Conservation (phyloP, 2,329 filamentous ascomycete genomes). For the Sclerotinia minor region DNA sequence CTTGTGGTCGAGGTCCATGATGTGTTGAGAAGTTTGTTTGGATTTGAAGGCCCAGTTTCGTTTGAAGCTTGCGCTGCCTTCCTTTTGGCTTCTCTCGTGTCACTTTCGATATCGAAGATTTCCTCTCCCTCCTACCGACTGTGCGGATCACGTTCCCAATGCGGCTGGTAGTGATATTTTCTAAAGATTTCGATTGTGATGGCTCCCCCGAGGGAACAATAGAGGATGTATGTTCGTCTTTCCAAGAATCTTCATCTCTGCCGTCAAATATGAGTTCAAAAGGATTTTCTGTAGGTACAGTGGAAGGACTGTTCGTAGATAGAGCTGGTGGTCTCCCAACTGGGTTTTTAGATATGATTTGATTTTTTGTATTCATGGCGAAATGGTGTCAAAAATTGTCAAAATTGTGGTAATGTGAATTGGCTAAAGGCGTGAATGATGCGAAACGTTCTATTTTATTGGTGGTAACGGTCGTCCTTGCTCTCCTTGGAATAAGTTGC, state of each 20-base stretch:
- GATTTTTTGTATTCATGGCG: slow-evolving; percentile 24
- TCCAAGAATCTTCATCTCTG: slow-evolving; percentile 40
- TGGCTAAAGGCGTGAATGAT: not conserved
- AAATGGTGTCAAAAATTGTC: slow-evolving; percentile 24
- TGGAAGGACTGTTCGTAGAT: slow-evolving; percentile 26
- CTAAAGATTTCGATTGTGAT: slow-evolving; percentile 29
- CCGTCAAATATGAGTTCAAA: slow-evolving; percentile 35
- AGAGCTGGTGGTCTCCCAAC: slow-evolving; percentile 9
- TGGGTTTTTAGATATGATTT: slow-evolving; percentile 23
- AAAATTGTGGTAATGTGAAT: slow-evolving; percentile 17
- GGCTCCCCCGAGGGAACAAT: slow-evolving; percentile 17
- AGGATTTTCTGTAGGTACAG: slow-evolving; percentile 31
- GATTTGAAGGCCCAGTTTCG: slow-evolving; percentile 63
- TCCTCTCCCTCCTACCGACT: slow-evolving; percentile 33
- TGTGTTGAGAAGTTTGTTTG: slow-evolving; percentile 65
- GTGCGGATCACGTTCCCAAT: slow-evolving; percentile 27
- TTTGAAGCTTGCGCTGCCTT: slow-evolving; percentile 61
- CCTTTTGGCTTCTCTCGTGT: slow-evolving; percentile 55
- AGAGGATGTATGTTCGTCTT: slow-evolving; percentile 32
- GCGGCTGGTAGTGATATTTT: slow-evolving; percentile 24
- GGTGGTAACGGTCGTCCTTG: slow-evolving; percentile 16
- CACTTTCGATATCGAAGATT: slow-evolving; percentile 42
- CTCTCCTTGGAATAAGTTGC: not conserved
- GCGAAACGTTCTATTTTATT: not conserved
- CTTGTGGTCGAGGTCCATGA: slow-evolving; percentile 48